Conservation (phyloP, 2,329 filamentous ascomycete genomes). For the Botrytis deweyae region DNA sequence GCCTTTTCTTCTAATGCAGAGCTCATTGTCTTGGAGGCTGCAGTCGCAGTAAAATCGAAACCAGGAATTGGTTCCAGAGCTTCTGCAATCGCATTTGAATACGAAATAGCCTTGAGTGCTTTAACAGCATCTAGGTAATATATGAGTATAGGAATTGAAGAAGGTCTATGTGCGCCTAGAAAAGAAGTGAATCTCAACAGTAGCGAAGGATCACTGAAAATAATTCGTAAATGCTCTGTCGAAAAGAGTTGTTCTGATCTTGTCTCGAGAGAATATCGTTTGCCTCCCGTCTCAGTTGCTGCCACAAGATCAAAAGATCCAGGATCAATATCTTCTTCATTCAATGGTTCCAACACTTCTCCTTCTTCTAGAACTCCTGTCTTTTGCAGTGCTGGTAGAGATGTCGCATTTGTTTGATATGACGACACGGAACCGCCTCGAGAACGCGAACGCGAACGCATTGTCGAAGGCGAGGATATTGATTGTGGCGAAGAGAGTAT, state of each 20-base stretch:
- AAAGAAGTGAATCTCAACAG: conserved; percentile 68
- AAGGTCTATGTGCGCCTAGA: conserved; percentile 56
- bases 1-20: conserved; percentile 60
- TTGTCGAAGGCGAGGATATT: conserved; percentile 26
- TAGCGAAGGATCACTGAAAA: conserved; percentile 63
- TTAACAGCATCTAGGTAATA: conserved; percentile 74
- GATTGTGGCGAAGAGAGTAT: conserved; percentile 14
- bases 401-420: conserved; percentile 35
- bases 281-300: conserved; percentile 40
- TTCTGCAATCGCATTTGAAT: conserved; percentile 67
- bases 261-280: conserved; percentile 58
- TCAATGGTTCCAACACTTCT: conserved; percentile 49
- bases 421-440: conserved; percentile 31
- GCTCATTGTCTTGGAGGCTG: conserved; percentile 55
- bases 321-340: conserved; percentile 51
- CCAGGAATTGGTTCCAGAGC: conserved; percentile 57
- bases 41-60: conserved; percentile 53
- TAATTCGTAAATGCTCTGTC: conserved; percentile 60
- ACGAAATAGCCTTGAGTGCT: conserved; percentile 67
- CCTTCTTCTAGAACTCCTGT: conserved; percentile 43
- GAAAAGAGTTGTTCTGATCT: conserved; percentile 66
- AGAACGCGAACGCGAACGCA: conserved; percentile 27
- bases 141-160: conserved; percentile 63
- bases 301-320: conserved; percentile 54
- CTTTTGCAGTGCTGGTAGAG: conserved; percentile 35